Percentiles rank a stretch among this genome's conserved stretches.
Evolutionary conservation across 2,329 filamentous ascomycete genomes (phyloP).

Genomic region (Chrysoporthe cubensis): DNA sequence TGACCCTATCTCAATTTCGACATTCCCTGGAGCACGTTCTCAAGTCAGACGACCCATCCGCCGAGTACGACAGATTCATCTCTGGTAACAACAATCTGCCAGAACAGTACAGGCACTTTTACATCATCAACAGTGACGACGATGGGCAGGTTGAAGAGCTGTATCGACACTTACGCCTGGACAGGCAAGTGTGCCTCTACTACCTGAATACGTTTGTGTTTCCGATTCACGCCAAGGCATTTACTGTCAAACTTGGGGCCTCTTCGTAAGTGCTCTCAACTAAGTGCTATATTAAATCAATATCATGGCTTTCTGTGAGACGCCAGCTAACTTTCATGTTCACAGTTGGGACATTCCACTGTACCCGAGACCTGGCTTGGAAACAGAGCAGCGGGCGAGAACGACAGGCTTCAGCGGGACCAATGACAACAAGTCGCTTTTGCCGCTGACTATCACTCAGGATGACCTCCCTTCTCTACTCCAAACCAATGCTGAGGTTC

Average conservation of each 20-base stretch:
- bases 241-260: slow-evolving; percentile 63
- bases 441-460: slow-evolving; percentile 66
- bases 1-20: slow-evolving; percentile 52
- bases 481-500: slow-evolving; percentile 67
- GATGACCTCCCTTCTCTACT: slow-evolving; percentile 58
- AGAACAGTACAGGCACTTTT: slow-evolving; percentile 53
- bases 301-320: no score
- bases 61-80: slow-evolving; percentile 58
- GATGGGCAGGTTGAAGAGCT: slow-evolving; percentile 52
- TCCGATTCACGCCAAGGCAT: slow-evolving; percentile 66
- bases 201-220: slow-evolving; percentile 69
- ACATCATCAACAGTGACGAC: slow-evolving; percentile 63
- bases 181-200: slow-evolving; percentile 58
- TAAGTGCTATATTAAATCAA: background rate
- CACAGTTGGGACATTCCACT: slow-evolving; percentile 66
- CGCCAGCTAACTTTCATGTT: background rate
- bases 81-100: slow-evolving; percentile 47
- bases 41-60: slow-evolving; percentile 58
- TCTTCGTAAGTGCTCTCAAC: slow-evolving; percentile 47
- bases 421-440: slow-evolving; percentile 63
- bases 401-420: slow-evolving; percentile 74
- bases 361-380: slow-evolving; percentile 33
- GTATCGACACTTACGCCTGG: slow-evolving; percentile 53
- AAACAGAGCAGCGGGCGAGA: slow-evolving; percentile 32
- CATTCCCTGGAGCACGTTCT: slow-evolving; percentile 54